Conservation (phyloP, 2,329 filamentous ascomycete species). For the Dendrostoma leiphaemia region DNA sequence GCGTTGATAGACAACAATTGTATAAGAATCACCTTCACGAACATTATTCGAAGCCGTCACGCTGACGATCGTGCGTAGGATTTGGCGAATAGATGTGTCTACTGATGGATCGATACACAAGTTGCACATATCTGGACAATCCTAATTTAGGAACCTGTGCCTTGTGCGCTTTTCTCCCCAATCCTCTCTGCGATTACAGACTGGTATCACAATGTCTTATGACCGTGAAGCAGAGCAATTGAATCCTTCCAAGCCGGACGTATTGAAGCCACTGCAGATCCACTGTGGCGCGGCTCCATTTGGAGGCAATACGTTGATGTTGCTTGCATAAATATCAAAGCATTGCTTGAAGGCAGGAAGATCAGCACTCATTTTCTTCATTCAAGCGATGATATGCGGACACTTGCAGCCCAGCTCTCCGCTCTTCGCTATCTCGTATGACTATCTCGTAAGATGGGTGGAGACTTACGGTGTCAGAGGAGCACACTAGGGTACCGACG, state of each 20-base stretch:
- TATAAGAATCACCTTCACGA: neutral
- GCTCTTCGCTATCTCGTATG: neutral
- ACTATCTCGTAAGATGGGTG: too few species aligned
- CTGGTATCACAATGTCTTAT: neutral
- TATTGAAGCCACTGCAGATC: slow-evolving; percentile 7
- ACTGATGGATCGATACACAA: too few species aligned
- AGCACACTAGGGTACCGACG: slow-evolving; percentile 1
- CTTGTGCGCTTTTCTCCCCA: neutral
- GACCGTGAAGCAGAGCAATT: neutral
- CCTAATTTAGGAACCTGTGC: too few species aligned
- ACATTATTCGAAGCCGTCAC: neutral
- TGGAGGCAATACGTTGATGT: slow-evolving; percentile 1
- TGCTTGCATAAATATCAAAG: slow-evolving; percentile 6
- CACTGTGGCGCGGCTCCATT: slow-evolving; percentile 3
- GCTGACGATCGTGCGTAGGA: neutral
- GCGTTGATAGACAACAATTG: neutral
- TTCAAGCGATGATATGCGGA: neutral
- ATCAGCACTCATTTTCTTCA: too few species aligned
- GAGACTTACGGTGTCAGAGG: neutral
- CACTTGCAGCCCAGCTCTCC: neutral
- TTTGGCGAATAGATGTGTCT: too few species aligned
- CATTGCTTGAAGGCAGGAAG: neutral
- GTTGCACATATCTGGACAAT: neutral
- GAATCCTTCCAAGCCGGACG: slow-evolving; percentile 1
- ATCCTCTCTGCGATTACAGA: too few species aligned